A percentile compares a stretch with the other conserved stretches of the same genome.
These are phyloP conservation scores for Camellia granthamiana DNA, from an alignment of 148 eudicot species.

Conservation along the genomic window DNA sequence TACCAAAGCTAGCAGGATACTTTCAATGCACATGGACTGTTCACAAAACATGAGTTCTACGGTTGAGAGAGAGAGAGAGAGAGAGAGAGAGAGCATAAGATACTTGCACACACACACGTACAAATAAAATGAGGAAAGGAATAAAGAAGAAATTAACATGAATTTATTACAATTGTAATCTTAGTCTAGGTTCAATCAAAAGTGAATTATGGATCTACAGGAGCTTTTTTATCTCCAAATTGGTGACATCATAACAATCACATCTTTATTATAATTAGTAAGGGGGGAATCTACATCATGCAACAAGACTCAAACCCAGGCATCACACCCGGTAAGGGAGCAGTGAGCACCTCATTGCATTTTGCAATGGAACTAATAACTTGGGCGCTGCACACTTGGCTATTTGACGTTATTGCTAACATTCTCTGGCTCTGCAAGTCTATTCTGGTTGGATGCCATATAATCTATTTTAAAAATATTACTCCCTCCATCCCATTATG, in stretches of 20 bases:
- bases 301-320: no score
- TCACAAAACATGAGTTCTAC: neutral
- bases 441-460: neutral
- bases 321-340: no score
- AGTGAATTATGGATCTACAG: neutral
- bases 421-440: neutral
- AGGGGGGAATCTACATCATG: no score
- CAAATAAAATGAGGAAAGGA: neutral
- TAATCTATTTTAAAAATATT: neutral
- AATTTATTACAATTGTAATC: neutral
- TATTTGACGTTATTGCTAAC: no score
- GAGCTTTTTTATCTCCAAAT: neutral
- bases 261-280: no score
- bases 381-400: neutral
- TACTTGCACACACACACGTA: neutral
- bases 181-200: neutral
- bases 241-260: no score
- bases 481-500: no score
- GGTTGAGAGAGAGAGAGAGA: neutral
- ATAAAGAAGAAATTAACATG: neutral
- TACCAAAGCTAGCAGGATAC: neutral
- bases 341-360: no score
- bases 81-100: neutral
- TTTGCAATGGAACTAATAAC: neutral
- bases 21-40: no score